Conservation (phyloP, 148 eudicot genomes). For the Drosera capensis region DNA sequence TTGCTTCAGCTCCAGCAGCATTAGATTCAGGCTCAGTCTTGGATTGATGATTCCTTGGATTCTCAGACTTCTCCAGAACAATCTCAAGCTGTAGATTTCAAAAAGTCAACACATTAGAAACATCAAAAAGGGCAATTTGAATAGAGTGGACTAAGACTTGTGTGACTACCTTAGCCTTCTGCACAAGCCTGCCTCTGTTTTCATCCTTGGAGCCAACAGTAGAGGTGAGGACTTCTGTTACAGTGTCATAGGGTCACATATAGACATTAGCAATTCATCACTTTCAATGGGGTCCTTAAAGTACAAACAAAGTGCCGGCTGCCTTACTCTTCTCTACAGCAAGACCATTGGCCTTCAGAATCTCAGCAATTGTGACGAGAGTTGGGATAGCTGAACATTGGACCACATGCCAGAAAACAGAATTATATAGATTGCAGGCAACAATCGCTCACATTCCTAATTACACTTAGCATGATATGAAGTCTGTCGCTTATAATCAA, state of each 20-base stretch:
- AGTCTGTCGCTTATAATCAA: too few species aligned
- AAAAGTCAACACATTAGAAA: background rate
- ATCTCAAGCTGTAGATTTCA: slow-evolving; percentile 35
- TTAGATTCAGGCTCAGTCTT: background rate
- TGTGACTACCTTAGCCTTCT: slow-evolving; percentile 39
- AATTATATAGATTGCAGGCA: background rate
- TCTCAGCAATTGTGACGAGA: slow-evolving; percentile 1
- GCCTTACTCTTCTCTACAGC: slow-evolving; percentile 2
- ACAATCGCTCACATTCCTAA: background rate
- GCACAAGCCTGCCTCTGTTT: slow-evolving; percentile 41
- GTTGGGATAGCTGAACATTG: slow-evolving; percentile 1
- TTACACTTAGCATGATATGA: background rate
- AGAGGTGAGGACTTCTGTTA: slow-evolving; percentile 39
- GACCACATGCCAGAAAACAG: background rate
- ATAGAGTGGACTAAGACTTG: background rate
- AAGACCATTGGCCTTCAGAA: slow-evolving; percentile 2
- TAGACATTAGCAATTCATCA: background rate
- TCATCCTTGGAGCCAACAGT: slow-evolving; percentile 42
- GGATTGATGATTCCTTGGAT: slow-evolving; percentile 4
- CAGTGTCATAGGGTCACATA: background rate
- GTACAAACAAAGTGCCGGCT: background rate
- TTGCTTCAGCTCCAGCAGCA: background rate
- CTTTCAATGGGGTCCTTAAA: too few species aligned
- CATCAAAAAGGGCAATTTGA: background rate
- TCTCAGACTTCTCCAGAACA: slow-evolving; percentile 37